Evolutionary conservation across 257 asterid genomes (phyloP).

Genomic region (Verbascum thapsus): DNA sequence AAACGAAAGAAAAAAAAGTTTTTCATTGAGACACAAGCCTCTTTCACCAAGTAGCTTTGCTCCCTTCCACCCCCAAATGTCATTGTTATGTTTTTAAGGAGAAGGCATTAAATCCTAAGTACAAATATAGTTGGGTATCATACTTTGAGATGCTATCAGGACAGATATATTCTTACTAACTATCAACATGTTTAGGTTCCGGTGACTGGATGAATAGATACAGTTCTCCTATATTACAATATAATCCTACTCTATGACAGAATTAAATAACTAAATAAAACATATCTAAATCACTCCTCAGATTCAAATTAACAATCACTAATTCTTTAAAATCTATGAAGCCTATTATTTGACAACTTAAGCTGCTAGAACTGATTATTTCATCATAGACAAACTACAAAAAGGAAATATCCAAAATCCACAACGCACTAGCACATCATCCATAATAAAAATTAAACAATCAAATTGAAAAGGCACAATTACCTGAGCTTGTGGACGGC

Average conservation of each 20-base stretch:
- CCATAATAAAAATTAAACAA: not conserved
- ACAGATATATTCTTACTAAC: not conserved
- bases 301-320: not conserved
- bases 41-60: too few species aligned
- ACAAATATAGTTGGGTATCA: not conserved
- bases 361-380: not conserved
- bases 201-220: not conserved
- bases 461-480: conserved; percentile 9
- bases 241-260: conserved; percentile 4
- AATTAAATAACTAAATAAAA: not conserved
- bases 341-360: not conserved
- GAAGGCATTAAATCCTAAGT: not conserved
- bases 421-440: conserved; percentile 5
- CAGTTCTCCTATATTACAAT: not conserved
- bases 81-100: not conserved
- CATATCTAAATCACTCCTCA: not conserved
- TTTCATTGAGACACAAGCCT: too few species aligned
- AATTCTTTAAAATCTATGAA: not conserved
- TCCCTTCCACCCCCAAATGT: too few species aligned
- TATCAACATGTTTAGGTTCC: not conserved
- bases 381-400: not conserved
- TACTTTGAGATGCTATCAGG: conserved; percentile 3
- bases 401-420: not conserved
- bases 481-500: conserved; percentile 47
- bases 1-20: conserved; percentile 4